These are phyloP conservation scores for Kuraishia borneana DNA, from an alignment of 805 yeast genomes.

Conservation along the genomic window DNA sequence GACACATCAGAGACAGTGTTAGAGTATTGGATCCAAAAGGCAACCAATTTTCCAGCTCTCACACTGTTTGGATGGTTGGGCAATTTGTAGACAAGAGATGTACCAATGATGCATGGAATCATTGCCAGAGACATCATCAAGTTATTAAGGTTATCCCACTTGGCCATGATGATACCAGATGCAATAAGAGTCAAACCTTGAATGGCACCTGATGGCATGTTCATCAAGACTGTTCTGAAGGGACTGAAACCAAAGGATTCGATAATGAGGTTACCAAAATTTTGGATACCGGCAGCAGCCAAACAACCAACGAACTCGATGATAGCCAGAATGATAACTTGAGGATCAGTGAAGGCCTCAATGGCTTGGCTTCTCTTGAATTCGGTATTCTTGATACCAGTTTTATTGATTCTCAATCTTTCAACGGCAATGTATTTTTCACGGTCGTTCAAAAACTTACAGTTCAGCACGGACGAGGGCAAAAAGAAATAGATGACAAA, in stretches of 20 bases:
- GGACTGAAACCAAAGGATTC: conserved; percentile 36
- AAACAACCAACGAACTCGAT: conserved; percentile 36
- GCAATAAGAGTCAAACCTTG: conserved; percentile 25
- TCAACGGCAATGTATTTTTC: conserved; percentile 32
- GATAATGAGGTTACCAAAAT: conserved; percentile 43
- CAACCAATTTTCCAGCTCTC: conserved; percentile 5
- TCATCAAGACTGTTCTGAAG: conserved; percentile 34
- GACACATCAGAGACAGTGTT: conserved; percentile 7
- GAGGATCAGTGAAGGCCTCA: conserved; percentile 36
- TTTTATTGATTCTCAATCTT: conserved; percentile 34
- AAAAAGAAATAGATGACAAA: conserved; percentile 25
- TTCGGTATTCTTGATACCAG: conserved; percentile 38
- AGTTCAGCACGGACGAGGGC: not conserved
- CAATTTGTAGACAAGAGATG: conserved; percentile 23
- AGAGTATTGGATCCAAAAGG: not conserved
- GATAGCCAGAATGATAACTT: conserved; percentile 24
- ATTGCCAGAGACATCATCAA: conserved; percentile 1
- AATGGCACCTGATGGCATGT: conserved; percentile 47
- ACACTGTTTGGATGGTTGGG: conserved; percentile 14
- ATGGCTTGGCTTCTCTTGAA: conserved; percentile 32
- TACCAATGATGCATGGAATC: conserved; percentile 37
- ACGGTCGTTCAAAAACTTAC: not conserved
- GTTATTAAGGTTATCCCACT: too few species aligned
- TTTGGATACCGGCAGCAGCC: conserved; percentile 36
- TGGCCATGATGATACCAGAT: conserved; percentile 9